These are phyloP conservation scores for Paspalum vaginatum DNA, from an alignment of 176 grass and related monocot species.

Conservation along the genomic window DNA sequence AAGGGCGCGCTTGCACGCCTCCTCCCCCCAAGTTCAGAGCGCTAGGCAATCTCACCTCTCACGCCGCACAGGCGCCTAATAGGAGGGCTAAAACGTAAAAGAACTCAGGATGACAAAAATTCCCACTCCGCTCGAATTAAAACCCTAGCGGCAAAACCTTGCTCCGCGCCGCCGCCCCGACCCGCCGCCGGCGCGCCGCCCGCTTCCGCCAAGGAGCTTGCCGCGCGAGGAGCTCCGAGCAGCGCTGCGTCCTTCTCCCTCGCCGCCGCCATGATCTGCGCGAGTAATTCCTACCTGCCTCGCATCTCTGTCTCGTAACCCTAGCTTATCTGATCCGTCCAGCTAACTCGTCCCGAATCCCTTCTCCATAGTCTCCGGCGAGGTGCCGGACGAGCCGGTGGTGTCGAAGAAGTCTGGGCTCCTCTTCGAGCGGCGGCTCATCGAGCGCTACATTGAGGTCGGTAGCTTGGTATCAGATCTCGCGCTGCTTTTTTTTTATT, in stretches of 20 bases:
- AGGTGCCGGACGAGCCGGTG: constrained; percentile 95
- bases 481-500: neutral
- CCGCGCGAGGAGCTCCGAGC: neutral
- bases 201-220: constrained; percentile 3
- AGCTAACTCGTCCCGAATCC: constrained; percentile 25
- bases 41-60: neutral
- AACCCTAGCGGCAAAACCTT: constrained; percentile 51
- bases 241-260: neutral
- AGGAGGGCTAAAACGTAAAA: constrained; percentile 22
- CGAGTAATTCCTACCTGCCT: constrained; percentile 56
- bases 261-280: constrained; percentile 76
- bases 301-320: constrained; percentile 27
- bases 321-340: constrained; percentile 38
- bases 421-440: constrained; percentile 84
- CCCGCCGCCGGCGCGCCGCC: constrained; percentile 31
- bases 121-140: constrained; percentile 52
- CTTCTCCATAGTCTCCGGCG: constrained; percentile 77
- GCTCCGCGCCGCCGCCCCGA: constrained; percentile 8
- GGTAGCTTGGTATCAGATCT: constrained; percentile 42
- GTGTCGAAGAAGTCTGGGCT: constrained; percentile 95
- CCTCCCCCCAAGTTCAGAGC: no score
- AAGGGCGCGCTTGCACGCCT: no score
- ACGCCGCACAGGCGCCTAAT: neutral
- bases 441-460: constrained; percentile 89
- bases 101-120: constrained; percentile 23